These are phyloP conservation scores for Steccherinum ochraceum DNA, from an alignment of 768 basidiomycete genomes.

Conservation along the genomic window DNA sequence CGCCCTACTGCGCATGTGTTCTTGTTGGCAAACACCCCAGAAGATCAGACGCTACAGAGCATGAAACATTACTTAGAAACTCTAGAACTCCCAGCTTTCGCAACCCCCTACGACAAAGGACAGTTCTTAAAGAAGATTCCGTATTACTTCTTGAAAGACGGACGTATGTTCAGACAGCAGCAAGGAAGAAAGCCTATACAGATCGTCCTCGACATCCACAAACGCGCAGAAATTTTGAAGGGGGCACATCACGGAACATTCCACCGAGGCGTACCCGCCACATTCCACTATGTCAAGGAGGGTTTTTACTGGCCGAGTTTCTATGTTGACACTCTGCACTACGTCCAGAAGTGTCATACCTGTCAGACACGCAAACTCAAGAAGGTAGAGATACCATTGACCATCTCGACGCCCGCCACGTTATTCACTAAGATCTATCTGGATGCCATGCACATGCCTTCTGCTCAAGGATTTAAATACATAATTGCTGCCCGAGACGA, in stretches of 20 bases:
- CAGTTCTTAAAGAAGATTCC: conserved; percentile 6
- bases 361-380: not conserved
- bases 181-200: not conserved
- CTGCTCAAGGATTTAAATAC: not conserved
- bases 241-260: not conserved
- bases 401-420: not conserved
- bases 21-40: not conserved
- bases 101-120: not conserved
- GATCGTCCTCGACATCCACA: not conserved
- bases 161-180: conserved; percentile 4
- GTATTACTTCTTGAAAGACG: conserved; percentile 11
- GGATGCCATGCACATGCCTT: conserved; percentile 2
- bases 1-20: not conserved
- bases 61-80: conserved; percentile 12
- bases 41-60: conserved; percentile 15
- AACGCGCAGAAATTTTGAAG: not conserved
- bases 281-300: not conserved
- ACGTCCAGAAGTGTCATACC: not conserved
- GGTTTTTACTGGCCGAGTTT: not conserved
- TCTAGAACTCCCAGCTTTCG: conserved; percentile 1
- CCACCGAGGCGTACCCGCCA: not conserved
- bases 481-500: conserved; percentile 5
- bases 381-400: conserved; percentile 11
- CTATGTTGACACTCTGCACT: not conserved
- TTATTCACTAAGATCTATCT: not conserved